Percentiles rank a stretch among this genome's conserved stretches.
These are phyloP conservation scores for Exserohilum turcica DNA, from an alignment of 2,329 filamentous ascomycete species.

Conservation along the genomic window DNA sequence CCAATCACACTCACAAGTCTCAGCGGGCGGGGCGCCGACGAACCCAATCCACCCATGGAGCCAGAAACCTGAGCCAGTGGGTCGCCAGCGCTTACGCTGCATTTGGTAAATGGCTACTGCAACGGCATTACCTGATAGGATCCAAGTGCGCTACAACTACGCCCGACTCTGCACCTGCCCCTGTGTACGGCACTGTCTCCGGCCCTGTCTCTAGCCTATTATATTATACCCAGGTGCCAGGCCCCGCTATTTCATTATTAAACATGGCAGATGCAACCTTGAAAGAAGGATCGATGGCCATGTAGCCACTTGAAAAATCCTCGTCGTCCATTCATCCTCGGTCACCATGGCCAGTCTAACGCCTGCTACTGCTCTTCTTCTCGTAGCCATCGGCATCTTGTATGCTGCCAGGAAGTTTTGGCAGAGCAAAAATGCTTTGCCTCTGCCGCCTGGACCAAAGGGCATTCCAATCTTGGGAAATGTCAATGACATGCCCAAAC, in stretches of 20 bases:
- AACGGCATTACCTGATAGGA: neutral
- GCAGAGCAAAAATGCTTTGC: conserved; percentile 14
- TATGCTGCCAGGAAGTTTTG: conserved; percentile 19
- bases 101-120: neutral
- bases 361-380: neutral
- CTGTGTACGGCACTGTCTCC: too few species aligned
- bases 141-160: too few species aligned
- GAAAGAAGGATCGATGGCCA: neutral
- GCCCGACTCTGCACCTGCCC: too few species aligned
- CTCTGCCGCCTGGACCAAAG: conserved; percentile 58
- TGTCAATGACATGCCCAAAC: conserved; percentile 54
- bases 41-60: too few species aligned
- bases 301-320: neutral
- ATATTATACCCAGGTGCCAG: neutral
- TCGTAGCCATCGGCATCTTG: neutral
- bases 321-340: neutral
- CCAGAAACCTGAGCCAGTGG: too few species aligned
- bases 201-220: neutral
- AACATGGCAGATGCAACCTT: neutral
- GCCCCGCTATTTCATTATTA: neutral
- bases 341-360: neutral
- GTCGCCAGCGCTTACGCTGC: too few species aligned
- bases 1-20: too few species aligned
- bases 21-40: too few species aligned
- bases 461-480: conserved; percentile 58